These are phyloP conservation scores for Dispira parvispora DNA, from an alignment of 192 early-diverging fungal species.

Conservation along the genomic window DNA sequence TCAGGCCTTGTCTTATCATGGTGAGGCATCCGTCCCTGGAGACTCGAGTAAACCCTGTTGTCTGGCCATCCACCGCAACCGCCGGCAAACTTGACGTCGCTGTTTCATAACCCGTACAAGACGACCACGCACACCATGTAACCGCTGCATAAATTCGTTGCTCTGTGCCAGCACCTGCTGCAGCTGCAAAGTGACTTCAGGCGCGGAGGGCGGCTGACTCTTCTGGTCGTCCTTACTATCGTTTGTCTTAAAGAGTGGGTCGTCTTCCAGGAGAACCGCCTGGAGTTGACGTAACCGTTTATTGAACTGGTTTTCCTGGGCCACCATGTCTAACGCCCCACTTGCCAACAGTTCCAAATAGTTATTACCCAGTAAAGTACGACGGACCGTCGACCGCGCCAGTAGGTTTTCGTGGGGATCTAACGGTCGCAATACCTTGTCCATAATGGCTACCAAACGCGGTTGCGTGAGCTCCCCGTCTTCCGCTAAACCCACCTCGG, in stretches of 20 bases:
- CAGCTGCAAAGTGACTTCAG: background rate
- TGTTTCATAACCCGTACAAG: conserved; percentile 1
- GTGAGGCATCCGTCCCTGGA: too few relatives aligned
- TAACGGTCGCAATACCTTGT: background rate
- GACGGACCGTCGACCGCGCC: background rate
- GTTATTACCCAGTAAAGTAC: conserved; percentile 4
- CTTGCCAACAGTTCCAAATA: conserved; percentile 3
- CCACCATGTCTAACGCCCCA: background rate
- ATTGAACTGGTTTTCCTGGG: conserved; percentile 7
- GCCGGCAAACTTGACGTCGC: background rate
- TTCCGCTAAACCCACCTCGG: conserved; percentile 1
- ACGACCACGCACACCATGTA: background rate
- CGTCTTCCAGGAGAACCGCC: conserved; percentile 6
- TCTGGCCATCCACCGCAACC: conserved; percentile 4
- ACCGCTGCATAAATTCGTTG: conserved; percentile 6
- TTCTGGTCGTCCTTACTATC: too few relatives aligned
- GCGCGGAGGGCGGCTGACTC: background rate
- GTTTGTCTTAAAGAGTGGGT: background rate
- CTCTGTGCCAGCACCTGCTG: conserved; percentile 2
- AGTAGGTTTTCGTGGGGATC: background rate
- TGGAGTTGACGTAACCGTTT: conserved; percentile 4
- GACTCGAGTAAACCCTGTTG: too few relatives aligned
- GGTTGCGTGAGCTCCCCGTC: background rate
- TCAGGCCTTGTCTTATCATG: too few relatives aligned
- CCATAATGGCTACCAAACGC: conserved; percentile 2